Evolutionary conservation across 148 eudicot species (phyloP), one percentile per base, ranked within the genome.

Genomic region (Amaranthus hypochondriacus): DNA sequence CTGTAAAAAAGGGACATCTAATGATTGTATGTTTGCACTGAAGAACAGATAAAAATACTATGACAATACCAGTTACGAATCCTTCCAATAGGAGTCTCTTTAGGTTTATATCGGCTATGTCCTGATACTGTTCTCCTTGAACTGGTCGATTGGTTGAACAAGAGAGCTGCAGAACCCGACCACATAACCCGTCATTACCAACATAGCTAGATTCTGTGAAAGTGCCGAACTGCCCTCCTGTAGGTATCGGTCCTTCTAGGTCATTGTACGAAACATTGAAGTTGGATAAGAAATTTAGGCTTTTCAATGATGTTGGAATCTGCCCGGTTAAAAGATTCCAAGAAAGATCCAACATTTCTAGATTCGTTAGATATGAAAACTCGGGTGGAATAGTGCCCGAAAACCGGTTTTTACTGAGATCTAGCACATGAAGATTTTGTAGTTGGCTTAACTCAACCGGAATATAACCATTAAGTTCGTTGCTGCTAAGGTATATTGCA

Each of bases 171-270:
- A 84, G 52, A 61, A 83, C 71, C 28, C n/a, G 73, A 68, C 96
- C 92, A 56, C 90, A 93, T 76, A 93, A 72, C 9, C 86, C 83
- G 49, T 83, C 82, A 75, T 93, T 93, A 10, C 89, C 89, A 43
- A 54, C 66, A 67, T 81, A 93, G 81, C 90, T 87, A 12, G 87
- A 70, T 21, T 66, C 68, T 2, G 71, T 63, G 74, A 89, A 89
- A 10, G 86, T 85, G 53, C 73, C 77, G 59, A 89, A 80, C 66
- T 83, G 90, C 52, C 89, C 89, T 49, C 90, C 92, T 13, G 76
- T 53, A 68, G 96, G 92, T 72, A 90, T 78, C 10, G 74, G 50
- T 57, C 96, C 96, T 50, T 79, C 44, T 6, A 90, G 87, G 68
- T 85, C 68, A 76, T 88, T 90, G 80, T 83, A 2, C 9, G 92